Percentiles rank a stretch among this genome's conserved stretches.
Conservation (phyloP, 2,329 filamentous ascomycete genomes). For the Colletotrichum costaricense region DNA sequence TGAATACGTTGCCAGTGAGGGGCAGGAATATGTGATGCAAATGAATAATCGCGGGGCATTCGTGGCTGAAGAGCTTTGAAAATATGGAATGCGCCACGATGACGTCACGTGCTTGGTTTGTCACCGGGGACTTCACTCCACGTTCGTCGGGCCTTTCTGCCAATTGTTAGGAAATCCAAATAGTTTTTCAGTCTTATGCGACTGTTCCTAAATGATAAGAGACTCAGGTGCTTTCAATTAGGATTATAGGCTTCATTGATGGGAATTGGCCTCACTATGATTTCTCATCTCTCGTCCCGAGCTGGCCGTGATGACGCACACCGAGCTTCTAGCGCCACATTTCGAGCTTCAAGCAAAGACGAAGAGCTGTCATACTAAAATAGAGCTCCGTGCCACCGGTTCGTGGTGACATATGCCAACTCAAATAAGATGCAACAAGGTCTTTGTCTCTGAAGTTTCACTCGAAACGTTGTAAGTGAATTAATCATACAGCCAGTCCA, state of each 20-base stretch:
- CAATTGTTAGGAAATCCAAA: not conserved
- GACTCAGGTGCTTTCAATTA: rapidly evolving
- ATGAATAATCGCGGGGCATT: slow-evolving; percentile 35
- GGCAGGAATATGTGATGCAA: slow-evolving; percentile 28
- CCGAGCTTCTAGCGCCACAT: slow-evolving; percentile 4
- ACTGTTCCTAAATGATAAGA: no score
- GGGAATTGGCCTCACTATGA: not conserved
- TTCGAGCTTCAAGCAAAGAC: slow-evolving; percentile 2
- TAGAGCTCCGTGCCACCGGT: not conserved
- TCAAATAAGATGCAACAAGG: not conserved
- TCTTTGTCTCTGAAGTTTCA: not conserved
- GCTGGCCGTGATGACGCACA: slow-evolving; percentile 1
- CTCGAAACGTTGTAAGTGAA: not conserved
- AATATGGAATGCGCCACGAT: slow-evolving; percentile 21
- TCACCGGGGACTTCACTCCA: no score
- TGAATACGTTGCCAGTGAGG: slow-evolving; percentile 15
- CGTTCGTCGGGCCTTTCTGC: not conserved
- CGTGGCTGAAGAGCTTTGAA: slow-evolving; percentile 29
- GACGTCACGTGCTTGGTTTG: slow-evolving; percentile 27
- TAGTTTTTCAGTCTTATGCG: no score
- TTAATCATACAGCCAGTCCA: rapidly evolving
- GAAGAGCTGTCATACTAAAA: not conserved
- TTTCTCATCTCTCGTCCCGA: not conserved
- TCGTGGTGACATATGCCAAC: not conserved
- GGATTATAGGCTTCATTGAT: not conserved